Evolutionary conservation across 352 stramenopile genomes (phyloP), one percentile per base, ranked within the genome.

Genomic region (Globisporangium okanoganense): DNA sequence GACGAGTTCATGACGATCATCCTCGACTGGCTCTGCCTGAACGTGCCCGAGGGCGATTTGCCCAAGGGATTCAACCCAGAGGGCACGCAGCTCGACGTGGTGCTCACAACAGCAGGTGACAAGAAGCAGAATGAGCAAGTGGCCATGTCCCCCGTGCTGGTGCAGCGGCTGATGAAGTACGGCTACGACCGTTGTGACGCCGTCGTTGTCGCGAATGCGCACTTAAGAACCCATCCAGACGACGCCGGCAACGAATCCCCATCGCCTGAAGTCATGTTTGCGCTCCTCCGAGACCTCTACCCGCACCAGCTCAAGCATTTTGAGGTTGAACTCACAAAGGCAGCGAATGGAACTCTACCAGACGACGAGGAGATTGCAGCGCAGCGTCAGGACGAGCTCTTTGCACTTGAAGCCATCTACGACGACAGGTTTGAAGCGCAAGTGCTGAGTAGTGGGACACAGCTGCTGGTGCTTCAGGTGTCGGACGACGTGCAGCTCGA

Each of bases 1-100:
- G 71, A 71, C 13, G 72, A 74, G 43, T 75, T 67, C 40, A 52
- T 75, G 64, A 75, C 72, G 33, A 55, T 66, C 8, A 56, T 91
- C 22, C 70, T 92, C 48, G 85, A 95, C 54, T 95, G 86, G 86
- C 65, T 95, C 20, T 95, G 84, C 59, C 64, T 95, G 55, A 78
- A 95, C 35, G 67, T 94, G 3, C 73, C 83, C 0, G 86, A 95
- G 55, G 65, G 71, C 22, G 84, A 91, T 16, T 63, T 95, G 6
- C 86, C 86, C 5, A 92, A 88, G 65, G 76, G 76, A 10, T 97
- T 97, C 62, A 93, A 94, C 54, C 85, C 90, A 1, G 70, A 87
- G 50, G 90, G 90, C 20, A 97, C 91, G n/a, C 88, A 97, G 43
- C 71, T 97, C 16, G 90, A 97, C 55, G 88, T 96, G 7, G 76